Conservation (phyloP, 192 early-diverging fungal species). For the Neocallimastix lanati region DNA sequence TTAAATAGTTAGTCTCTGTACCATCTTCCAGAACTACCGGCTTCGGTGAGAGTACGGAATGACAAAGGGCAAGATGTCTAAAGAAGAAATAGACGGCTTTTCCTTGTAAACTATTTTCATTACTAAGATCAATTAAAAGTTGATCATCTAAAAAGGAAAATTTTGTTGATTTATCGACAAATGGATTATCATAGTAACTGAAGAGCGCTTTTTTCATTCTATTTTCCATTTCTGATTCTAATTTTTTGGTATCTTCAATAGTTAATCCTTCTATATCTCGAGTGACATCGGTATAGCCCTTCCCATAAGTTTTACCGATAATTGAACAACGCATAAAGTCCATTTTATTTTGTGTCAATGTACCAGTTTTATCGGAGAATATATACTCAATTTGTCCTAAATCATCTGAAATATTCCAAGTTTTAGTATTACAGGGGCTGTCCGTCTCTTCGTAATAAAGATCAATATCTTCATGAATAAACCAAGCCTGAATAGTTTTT, state of each 20-base stretch:
- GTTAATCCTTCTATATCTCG: neutral
- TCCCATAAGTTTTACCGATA: slow-evolving; percentile 70
- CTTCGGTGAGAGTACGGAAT: neutral
- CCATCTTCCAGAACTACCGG: slow-evolving; percentile 12
- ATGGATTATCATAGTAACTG: neutral
- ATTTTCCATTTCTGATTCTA: neutral
- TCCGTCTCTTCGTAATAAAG: slow-evolving; percentile 71
- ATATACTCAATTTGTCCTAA: too few species aligned
- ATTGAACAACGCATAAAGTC: slow-evolving; percentile 82
- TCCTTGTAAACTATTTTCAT: neutral
- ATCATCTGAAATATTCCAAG: too few species aligned
- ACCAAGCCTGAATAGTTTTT: slow-evolving; percentile 73
- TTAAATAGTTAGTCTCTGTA: neutral
- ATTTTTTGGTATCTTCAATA: neutral
- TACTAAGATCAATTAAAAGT: neutral
- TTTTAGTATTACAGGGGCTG: slow-evolving; percentile 57
- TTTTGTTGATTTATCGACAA: neutral
- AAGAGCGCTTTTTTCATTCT: neutral
- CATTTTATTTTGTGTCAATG: too few species aligned
- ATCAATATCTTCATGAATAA: slow-evolving; percentile 75
- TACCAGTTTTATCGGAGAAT: too few species aligned
- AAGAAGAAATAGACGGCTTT: slow-evolving; percentile 30
- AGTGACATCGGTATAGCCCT: neutral
- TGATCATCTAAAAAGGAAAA: neutral
- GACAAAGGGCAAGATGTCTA: neutral